Evolutionary conservation across 768 basidiomycete genomes (phyloP), one percentile per base, ranked within the genome.

Genomic region (Pleurotus tuoliensis): DNA sequence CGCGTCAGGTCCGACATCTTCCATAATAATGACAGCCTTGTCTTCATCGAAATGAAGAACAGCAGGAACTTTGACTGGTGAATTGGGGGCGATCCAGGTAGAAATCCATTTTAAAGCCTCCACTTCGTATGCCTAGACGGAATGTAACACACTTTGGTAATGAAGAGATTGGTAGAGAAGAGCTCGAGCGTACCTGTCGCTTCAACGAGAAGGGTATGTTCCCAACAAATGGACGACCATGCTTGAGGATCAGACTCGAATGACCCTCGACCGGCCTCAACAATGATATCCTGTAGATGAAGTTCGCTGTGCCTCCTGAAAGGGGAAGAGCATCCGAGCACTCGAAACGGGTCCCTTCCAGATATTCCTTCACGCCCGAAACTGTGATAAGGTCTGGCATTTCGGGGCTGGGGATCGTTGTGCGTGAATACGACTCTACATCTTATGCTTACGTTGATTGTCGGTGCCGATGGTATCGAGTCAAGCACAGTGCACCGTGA

Each of bases 171-270:
- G 30, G 15, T 22, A 51, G 12, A 56, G 38, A 15, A 40, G 24
- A 18, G 16, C 16, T 41, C 15, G 18, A 20, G 53, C 69, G 55
- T 58, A 84, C 86, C 80, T 87, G 86, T 60, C 86, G 74, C 37
- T 75, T 71, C 13, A 81, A 59, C 1, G 71, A 66, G n/a, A 82
- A 58, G n/a, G 71, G 59, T 64, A 71, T 20, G 30, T 48, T 44
- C 20, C 53, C 56, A 5, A 70, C 65, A 58, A 77, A 82, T 24
- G 76, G 70, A 48, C 78, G 74, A 8, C 76, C 76, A 67, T 87
- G 82, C 67, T 89, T 88, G 43, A 87, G 61, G 27, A 88, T 72
- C 11, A 84, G 64, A 3, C 82, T 84, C 49, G 64, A 56, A 3
- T 63, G 68, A 0, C 78, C 82, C 38, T 75, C 63, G 56, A 78